Conservation (phyloP, 2,329 filamentous ascomycete genomes). For the Fusarium sarcochroum region DNA sequence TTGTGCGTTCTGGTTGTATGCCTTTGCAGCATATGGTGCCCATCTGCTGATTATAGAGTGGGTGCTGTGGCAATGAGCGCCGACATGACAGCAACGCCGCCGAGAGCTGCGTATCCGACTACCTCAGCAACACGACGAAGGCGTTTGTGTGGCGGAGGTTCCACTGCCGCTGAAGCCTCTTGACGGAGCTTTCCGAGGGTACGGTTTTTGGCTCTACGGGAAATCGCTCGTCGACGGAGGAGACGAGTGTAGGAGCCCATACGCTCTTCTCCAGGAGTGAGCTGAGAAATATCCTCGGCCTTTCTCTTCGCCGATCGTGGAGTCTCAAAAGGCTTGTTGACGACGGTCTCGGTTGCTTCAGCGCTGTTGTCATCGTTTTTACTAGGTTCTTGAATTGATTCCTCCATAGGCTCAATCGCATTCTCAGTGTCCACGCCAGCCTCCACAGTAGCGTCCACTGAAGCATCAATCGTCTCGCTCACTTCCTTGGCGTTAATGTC, state of each 20-base stretch:
- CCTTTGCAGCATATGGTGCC: background rate
- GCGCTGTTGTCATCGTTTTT: background rate
- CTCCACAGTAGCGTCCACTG: constrained; percentile 5
- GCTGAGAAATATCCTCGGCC: constrained; percentile 47
- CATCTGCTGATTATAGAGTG: constrained; percentile 30
- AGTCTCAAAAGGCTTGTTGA: background rate
- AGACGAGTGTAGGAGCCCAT: background rate
- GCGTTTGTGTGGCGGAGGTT: constrained; percentile 49
- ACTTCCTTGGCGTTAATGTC: background rate
- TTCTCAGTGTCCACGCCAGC: constrained; percentile 17
- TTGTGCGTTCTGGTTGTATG: background rate
- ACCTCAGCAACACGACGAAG: constrained; percentile 55
- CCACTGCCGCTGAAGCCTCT: background rate
- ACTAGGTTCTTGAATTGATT: background rate
- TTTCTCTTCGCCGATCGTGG: constrained; percentile 46
- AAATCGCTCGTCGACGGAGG: background rate
- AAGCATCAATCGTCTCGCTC: constrained; percentile 7
- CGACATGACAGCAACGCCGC: constrained; percentile 57
- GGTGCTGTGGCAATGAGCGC: constrained; percentile 58
- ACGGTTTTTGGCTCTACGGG: background rate
- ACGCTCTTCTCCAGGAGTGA: constrained; percentile 30
- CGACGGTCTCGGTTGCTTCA: background rate
- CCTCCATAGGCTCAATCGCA: background rate
- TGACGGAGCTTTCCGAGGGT: background rate
- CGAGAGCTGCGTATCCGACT: constrained; percentile 55